Evolutionary conservation across 768 basidiomycete genomes (phyloP).

Genomic region (Pholiota molesta): DNA sequence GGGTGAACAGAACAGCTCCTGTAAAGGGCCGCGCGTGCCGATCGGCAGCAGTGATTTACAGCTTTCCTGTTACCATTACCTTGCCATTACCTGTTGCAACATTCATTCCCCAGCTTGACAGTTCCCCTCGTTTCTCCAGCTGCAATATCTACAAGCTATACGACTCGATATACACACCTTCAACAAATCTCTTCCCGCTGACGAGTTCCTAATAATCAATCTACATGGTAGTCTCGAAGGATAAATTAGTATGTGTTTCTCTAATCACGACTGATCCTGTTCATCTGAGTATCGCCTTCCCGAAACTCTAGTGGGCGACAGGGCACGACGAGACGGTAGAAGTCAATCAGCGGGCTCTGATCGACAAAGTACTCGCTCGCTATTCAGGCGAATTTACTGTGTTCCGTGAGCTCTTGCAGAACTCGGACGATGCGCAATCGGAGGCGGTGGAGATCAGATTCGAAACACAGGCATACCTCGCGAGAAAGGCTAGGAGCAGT

Average conservation of each 20-base stretch:
- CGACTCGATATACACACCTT: background rate
- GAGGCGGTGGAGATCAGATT: conserved; percentile 79
- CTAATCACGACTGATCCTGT: background rate
- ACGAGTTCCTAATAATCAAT: background rate
- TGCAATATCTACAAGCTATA: background rate
- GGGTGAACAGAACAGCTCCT: no score
- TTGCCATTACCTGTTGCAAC: background rate
- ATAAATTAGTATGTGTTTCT: conserved; percentile 18
- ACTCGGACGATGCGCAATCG: conserved; percentile 90
- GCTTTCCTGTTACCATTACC: background rate
- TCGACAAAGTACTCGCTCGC: conserved; percentile 94
- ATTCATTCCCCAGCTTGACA: background rate
- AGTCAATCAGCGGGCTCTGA: conserved; percentile 94
- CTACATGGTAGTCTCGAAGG: conserved; percentile 23
- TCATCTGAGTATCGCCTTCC: background rate
- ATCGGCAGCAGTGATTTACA: background rate
- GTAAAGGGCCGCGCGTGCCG: background rate
- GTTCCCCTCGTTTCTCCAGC: background rate
- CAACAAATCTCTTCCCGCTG: background rate
- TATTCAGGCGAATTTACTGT: conserved; percentile 94
- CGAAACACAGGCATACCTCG: conserved; percentile 58
- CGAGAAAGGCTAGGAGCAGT: conserved; percentile 27
- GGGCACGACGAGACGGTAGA: conserved; percentile 84
- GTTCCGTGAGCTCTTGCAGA: conserved; percentile 87
- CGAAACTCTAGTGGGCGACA: conserved; percentile 43